These are phyloP conservation scores for Biscogniauxia mediterranea DNA, from an alignment of 2,329 filamentous ascomycete genomes.

Conservation along the genomic window DNA sequence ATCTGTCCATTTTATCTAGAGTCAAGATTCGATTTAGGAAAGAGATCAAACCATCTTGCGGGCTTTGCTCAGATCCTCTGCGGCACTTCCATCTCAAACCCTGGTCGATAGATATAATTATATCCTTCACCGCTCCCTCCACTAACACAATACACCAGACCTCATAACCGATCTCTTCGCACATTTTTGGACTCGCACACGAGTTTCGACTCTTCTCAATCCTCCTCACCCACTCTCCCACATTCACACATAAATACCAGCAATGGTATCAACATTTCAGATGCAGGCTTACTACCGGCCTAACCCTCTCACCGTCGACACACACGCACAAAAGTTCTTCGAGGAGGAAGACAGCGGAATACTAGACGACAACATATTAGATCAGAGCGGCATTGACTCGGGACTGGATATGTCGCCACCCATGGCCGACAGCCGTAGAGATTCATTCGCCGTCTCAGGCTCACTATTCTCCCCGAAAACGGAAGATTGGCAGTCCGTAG, in stretches of 20 bases:
- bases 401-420: constrained; percentile 62
- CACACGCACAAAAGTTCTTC: constrained; percentile 55
- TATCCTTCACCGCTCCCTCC: constrained; percentile 24
- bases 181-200: constrained; percentile 18
- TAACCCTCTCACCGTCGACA: constrained; percentile 51
- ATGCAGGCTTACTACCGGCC: constrained; percentile 53
- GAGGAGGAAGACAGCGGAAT: constrained; percentile 61
- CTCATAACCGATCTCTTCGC: constrained; percentile 20
- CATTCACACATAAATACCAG: constrained; percentile 24
- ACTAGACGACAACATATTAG: constrained; percentile 60
- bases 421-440: constrained; percentile 61
- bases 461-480: constrained; percentile 64
- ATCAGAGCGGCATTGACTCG: constrained; percentile 58
- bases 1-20: no score
- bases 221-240: neutral
- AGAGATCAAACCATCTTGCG: neutral
- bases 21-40: constrained; percentile 16
- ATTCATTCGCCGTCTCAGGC: constrained; percentile 59
- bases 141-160: constrained; percentile 28
- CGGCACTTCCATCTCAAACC: constrained; percentile 1
- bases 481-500: constrained; percentile 62
- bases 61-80: constrained; percentile 1
- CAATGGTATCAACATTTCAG: constrained; percentile 52
- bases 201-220: constrained; percentile 5
- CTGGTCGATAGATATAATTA: neutral